phyloP scores from a whole-genome alignment of 2,329 filamentous ascomycete genomes.

The Diplocarpon rosae region DNA sequence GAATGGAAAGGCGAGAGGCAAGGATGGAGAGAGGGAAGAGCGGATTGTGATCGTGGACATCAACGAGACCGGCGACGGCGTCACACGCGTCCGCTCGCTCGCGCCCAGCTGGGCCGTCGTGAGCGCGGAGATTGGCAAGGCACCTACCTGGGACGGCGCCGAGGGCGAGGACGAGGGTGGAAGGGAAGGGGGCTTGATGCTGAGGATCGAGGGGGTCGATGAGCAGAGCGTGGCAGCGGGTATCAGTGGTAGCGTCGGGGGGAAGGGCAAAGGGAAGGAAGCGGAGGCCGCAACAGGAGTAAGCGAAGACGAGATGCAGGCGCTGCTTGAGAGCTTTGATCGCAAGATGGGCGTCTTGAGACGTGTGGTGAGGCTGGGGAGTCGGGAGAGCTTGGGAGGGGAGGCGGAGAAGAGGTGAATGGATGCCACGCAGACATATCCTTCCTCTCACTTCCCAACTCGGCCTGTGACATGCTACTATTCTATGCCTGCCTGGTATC shows the following conservation, averaged over 20 bases:
- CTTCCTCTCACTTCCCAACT: too few species aligned
- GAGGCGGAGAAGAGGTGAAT: conserved; percentile 1
- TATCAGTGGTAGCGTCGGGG: background rate
- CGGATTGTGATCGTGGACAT: conserved; percentile 47
- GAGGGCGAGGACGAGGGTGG: conserved; percentile 29
- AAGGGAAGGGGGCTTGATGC: conserved; percentile 36
- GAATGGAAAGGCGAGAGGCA: background rate
- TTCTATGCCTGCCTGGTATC: too few species aligned
- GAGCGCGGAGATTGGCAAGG: conserved; percentile 39
- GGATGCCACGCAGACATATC: background rate
- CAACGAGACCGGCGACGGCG: conserved; percentile 35
- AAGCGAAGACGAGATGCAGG: conserved; percentile 37
- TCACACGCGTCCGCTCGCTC: conserved; percentile 62
- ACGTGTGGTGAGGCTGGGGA: conserved; percentile 26
- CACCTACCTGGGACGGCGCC: conserved; percentile 49
- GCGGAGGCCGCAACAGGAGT: conserved; percentile 2
- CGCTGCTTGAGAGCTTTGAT: conserved; percentile 46
- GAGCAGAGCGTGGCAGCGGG: background rate
- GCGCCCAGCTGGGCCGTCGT: conserved; percentile 63
- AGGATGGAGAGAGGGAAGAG: conserved; percentile 13
- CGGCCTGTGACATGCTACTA: background rate
- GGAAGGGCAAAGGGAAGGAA: conserved; percentile 3
- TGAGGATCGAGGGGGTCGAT: conserved; percentile 45
- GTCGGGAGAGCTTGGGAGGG: conserved; percentile 3
- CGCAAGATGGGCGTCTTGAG: conserved; percentile 43